phyloP scores from a whole-genome alignment of 129 eudicot genomes.

The Lactuca saligna region DNA sequence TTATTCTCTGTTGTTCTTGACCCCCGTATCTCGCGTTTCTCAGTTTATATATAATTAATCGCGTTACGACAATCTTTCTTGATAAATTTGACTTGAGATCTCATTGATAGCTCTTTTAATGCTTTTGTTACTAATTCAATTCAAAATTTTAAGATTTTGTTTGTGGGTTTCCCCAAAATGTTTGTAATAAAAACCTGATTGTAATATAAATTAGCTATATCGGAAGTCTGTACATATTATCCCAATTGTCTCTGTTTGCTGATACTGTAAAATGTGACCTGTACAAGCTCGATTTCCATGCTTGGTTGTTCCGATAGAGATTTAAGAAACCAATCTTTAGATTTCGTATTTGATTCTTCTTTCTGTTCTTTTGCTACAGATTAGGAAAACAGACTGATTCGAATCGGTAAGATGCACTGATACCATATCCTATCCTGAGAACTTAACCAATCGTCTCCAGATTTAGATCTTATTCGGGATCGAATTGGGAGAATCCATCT shows the following conservation, averaged over 20 bases:
- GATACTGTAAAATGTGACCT: background rate
- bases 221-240: background rate
- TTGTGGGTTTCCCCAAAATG: slow-evolving; percentile 11
- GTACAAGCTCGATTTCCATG: background rate
- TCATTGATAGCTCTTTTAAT: slow-evolving; percentile 20
- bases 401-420: slow-evolving; percentile 23
- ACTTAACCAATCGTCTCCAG: slow-evolving; percentile 6
- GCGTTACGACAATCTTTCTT: background rate
- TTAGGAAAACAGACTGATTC: slow-evolving; percentile 27
- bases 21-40: background rate
- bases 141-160: background rate
- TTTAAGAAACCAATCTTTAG: background rate
- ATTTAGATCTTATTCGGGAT: slow-evolving; percentile 40
- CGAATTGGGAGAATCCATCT: slow-evolving; percentile 6
- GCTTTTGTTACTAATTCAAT: background rate
- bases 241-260: background rate
- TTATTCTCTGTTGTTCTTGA: background rate
- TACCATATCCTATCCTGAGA: background rate
- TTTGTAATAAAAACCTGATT: slow-evolving; percentile 11
- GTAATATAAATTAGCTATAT: background rate
- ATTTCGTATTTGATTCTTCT: background rate
- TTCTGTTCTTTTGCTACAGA: slow-evolving; percentile 24
- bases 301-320: background rate
- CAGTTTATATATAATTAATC: background rate
- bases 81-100: background rate